Evolutionary conservation across 306 rosid genomes (phyloP), one percentile per base, ranked within the genome.

Genomic region (Biancaea sappan): DNA sequence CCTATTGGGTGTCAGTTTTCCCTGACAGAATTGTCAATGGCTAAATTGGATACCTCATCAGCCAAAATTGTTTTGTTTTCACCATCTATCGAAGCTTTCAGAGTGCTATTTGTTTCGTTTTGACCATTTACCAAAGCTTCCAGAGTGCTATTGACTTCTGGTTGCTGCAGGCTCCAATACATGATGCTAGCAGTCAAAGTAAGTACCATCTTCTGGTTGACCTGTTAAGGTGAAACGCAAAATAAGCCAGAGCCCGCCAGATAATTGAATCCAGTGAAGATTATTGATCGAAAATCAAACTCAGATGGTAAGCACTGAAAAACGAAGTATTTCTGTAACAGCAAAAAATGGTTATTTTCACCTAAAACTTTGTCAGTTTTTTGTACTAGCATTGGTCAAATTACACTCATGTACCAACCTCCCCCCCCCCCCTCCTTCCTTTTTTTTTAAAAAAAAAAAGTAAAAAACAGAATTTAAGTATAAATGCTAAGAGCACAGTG

Each of bases 181-280:
- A 90, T 94, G 76, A 94, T 94, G 88, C 97, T 90, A 57, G 99
- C 99, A 40, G 93, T 80, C 89, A 94, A 74, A 62, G 74, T 88
- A 46, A 94, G 96, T n/a, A 94, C 90, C 99, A 94, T 94, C 92
- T 94, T 94, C 81, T 83, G 97, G 85, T 92, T 94, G 67, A 92
- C 97, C 99, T 94, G 81, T 51, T 50, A 72, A 71, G 70, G 75
- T 61, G 29, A 26, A 8, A 66, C 10, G 63, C 62, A 73, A 37
- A 53, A 72, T 52, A 66, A 76, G 77, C 51, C 14, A 25, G 44
- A 74, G 58, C 48, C 25, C 52, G 24, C 40, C 4, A 28, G 26
- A 48, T 22, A 46, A 67, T 63, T 64, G 7, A 26, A 73, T 52
- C 53, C 57, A 50, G 24, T 72, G 60, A 71, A 21, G 40, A 57